These are phyloP conservation scores for Penicillium coprophilum DNA, from an alignment of 495 filamentous ascomycete species.

Conservation along the genomic window DNA sequence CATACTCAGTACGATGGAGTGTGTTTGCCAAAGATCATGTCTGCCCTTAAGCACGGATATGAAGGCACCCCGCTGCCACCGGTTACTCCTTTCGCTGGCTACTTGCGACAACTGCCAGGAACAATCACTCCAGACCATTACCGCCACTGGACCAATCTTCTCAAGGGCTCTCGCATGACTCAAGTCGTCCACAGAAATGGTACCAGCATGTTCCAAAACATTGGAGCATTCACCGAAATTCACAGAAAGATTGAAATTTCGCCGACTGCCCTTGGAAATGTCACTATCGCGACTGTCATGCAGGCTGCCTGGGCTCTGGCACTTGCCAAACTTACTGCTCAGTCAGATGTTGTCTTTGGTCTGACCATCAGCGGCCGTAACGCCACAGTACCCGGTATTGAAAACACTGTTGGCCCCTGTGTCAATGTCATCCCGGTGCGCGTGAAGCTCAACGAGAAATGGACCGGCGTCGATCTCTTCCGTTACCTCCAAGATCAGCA, in stretches of 20 bases:
- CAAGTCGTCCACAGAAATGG: conserved; percentile 40
- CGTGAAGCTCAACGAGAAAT: conserved; percentile 48
- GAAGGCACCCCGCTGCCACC: conserved; percentile 44
- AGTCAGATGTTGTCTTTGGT: conserved; percentile 56
- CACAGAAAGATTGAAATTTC: conserved; percentile 43
- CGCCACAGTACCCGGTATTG: conserved; percentile 52
- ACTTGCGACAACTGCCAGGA: conserved; percentile 51
- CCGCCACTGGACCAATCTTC: conserved; percentile 44
- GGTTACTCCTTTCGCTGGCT: conserved; percentile 57
- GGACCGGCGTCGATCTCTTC: conserved; percentile 54
- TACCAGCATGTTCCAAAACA: conserved; percentile 40
- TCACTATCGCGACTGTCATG: conserved; percentile 56
- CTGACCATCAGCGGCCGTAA: conserved; percentile 58
- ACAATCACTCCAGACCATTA: conserved; percentile 55
- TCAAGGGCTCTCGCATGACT: conserved; percentile 49
- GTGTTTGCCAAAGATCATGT: conserved; percentile 61
- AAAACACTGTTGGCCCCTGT: conserved; percentile 57
- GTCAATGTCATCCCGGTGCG: conserved; percentile 61
- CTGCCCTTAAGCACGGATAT: conserved; percentile 54
- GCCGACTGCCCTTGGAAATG: conserved; percentile 43
- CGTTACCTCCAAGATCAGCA: conserved; percentile 58
- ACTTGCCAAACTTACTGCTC: conserved; percentile 50
- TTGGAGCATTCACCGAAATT: conserved; percentile 39
- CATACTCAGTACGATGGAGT: conserved; percentile 77
- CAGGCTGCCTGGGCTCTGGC: conserved; percentile 58